Evolutionary conservation across 1,139 yeast genomes (phyloP), one percentile per base, ranked within the genome.

Genomic region (Candida pseudoviswanathii): DNA sequence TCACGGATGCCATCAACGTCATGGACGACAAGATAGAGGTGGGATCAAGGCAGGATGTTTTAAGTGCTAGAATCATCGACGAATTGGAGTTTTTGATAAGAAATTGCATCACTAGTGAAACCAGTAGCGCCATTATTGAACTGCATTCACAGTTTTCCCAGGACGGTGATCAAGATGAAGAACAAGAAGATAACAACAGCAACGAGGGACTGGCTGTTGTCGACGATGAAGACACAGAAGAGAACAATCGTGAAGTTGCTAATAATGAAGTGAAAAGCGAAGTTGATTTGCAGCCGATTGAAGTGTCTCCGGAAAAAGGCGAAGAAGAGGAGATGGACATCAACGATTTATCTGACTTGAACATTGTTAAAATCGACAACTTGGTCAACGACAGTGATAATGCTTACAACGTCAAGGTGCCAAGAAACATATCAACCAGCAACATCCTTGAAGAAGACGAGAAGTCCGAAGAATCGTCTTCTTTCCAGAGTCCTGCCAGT

Each of bases 1-100:
- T 53, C 31, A 40, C 41, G 1, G 44, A 46, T 44, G 55, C 56
- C 3, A 52, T 57, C 21, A 54, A 57, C 44, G 57, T 49, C 1
- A 44, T 49, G 11, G 58, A 52, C 10, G 56, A 58, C 25, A 34
- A 33, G 22, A 61, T 61, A 22, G 44, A 54, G 11, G 64, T 73
- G 16, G 75, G 76, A 4, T 74, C 74, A 2, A 77, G 85, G 55
- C 78, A 86, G 48, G 97, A 90, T 66, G 73, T 88, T 10, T 70
- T 90, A 50, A 85, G 95, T 63, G 94, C 95, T 2, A 73, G 95
- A 56, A 86, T 89, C 1, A 78, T 89, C 39, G 89, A 86, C 57
- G 96, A 90, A 63, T 80, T 89, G 54, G 81, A 80, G 54, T 75
- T 61, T 51, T 65, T 76, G 47, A 71, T 76, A 30, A 52, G 77